Evolutionary conservation across 2,329 filamentous ascomycete genomes (phyloP).

Genomic region (Talaromyces sp.): DNA sequence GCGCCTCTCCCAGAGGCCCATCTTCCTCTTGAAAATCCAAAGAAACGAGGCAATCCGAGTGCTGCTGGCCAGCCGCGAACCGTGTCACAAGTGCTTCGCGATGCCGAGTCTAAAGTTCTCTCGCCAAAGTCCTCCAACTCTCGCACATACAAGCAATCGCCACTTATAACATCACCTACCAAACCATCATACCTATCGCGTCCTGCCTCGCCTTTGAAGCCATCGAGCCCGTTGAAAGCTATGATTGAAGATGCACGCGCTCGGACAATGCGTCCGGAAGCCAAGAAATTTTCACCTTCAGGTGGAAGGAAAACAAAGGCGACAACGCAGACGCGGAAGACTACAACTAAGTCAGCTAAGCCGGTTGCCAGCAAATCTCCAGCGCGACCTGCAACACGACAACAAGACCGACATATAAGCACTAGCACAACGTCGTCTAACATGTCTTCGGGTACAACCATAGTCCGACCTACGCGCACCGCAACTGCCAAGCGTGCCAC

Average conservation of each 20-base stretch:
- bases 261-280: constrained; percentile 19
- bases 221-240: constrained; percentile 34
- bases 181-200: constrained; percentile 48
- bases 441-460: constrained; percentile 33
- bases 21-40: constrained; percentile 58
- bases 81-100: constrained; percentile 39
- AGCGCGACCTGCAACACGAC: constrained; percentile 34
- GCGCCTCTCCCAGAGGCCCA: constrained; percentile 36
- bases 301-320: constrained; percentile 16
- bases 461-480: constrained; percentile 26
- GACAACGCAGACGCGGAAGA: constrained; percentile 13
- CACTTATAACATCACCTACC: constrained; percentile 41
- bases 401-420: constrained; percentile 33
- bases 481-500: constrained; percentile 10
- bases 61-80: constrained; percentile 34
- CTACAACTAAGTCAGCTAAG: constrained; percentile 20
- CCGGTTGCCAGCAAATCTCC: constrained; percentile 18
- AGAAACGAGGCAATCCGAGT: constrained; percentile 55
- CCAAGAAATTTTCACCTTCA: constrained; percentile 4
- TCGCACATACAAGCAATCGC: constrained; percentile 58
- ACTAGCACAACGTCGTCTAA: constrained; percentile 28
- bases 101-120: constrained; percentile 56
- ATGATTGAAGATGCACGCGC: constrained; percentile 18
- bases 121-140: constrained; percentile 82
- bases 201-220: constrained; percentile 60